A percentile compares a stretch with the other conserved stretches of the same genome.
These are phyloP conservation scores for Penicillium nordicum DNA, from an alignment of 2,329 filamentous ascomycete species.

Conservation along the genomic window DNA sequence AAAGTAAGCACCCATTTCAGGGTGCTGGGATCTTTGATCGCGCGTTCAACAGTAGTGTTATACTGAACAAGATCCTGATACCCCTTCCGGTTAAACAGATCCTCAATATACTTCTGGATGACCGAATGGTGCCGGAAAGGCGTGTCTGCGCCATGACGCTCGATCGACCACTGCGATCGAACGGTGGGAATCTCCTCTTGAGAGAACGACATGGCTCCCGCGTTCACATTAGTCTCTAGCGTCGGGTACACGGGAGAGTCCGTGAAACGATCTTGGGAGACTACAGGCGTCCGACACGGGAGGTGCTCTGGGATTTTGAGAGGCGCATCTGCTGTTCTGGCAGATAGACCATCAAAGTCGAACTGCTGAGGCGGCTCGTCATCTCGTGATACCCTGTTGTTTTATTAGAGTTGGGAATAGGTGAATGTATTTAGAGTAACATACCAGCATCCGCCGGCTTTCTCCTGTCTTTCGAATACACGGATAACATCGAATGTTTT, in stretches of 20 bases:
- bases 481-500: slow-evolving; percentile 57
- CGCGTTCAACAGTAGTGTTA: slow-evolving; percentile 60
- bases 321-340: slow-evolving; percentile 51
- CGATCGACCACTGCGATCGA: slow-evolving; percentile 42
- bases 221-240: slow-evolving; percentile 64
- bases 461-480: slow-evolving; percentile 61
- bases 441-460: slow-evolving; percentile 61
- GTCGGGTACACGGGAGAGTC: slow-evolving; percentile 61
- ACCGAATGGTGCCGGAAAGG: slow-evolving; percentile 62
- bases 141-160: slow-evolving; percentile 54
- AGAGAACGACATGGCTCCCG: slow-evolving; percentile 58
- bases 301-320: slow-evolving; percentile 47
- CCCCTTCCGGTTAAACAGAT: slow-evolving; percentile 53
- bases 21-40: slow-evolving; percentile 47
- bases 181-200: slow-evolving; percentile 53
- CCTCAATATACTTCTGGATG: slow-evolving; percentile 54
- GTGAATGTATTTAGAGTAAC: slow-evolving; percentile 12
- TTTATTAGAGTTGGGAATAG: neutral
- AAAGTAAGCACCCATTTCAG: slow-evolving; percentile 55
- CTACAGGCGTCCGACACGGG: slow-evolving; percentile 46
- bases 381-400: slow-evolving; percentile 30
- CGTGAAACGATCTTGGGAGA: slow-evolving; percentile 48
- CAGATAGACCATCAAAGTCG: slow-evolving; percentile 48
- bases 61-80: slow-evolving; percentile 49
- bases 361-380: slow-evolving; percentile 42